Conservation (phyloP, 495 filamentous ascomycete species). For the Xylaria venustula region DNA sequence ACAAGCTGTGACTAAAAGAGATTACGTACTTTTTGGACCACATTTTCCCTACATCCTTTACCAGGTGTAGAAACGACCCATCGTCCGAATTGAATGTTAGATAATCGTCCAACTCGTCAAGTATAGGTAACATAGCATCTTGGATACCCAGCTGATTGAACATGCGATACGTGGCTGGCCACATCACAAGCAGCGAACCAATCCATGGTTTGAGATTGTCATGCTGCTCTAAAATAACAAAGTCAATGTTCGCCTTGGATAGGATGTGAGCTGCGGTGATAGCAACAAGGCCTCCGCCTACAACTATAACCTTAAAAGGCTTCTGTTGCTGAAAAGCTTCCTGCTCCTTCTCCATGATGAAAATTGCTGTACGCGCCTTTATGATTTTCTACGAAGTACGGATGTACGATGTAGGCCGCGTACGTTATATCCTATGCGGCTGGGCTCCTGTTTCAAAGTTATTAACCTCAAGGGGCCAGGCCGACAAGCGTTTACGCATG, state of each 20-base stretch:
- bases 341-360: background rate
- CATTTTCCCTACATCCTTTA: background rate
- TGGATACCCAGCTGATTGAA: constrained; percentile 48
- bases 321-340: background rate
- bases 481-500: too few species aligned
- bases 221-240: constrained; percentile 47
- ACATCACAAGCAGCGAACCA: constrained; percentile 43
- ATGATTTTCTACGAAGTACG: too few species aligned
- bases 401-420: too few species aligned
- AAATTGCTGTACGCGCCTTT: background rate
- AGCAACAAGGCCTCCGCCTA: constrained; percentile 50
- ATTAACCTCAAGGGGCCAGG: too few species aligned
- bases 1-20: too few species aligned
- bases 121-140: background rate
- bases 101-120: background rate
- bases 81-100: background rate
- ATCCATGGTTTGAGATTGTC: constrained; percentile 35
- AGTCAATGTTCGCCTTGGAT: constrained; percentile 43
- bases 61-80: background rate
- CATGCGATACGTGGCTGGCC: constrained; percentile 32
- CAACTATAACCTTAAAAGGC: constrained; percentile 49
- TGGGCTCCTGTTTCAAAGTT: too few species aligned
- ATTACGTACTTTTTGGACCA: background rate
- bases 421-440: too few species aligned
- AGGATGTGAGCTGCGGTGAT: constrained; percentile 48